Percentiles rank a stretch among this genome's conserved stretches.
phyloP scores from a whole-genome alignment of 202 grass and related monocot genomes.

The Tripidium arundinaceum region DNA sequence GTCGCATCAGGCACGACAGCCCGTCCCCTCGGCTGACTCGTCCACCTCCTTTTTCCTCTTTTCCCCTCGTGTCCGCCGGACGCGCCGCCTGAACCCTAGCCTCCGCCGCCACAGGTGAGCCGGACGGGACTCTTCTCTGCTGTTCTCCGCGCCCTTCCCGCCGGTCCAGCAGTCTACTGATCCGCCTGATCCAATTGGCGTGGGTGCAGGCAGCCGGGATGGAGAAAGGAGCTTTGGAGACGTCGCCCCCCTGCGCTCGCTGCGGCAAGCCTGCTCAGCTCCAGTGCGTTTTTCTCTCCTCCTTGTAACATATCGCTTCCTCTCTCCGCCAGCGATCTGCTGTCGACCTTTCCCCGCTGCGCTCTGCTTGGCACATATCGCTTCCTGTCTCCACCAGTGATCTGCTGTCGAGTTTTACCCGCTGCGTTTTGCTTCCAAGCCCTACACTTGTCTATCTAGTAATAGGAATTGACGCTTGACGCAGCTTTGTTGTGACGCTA shows the following conservation, averaged over 20 bases:
- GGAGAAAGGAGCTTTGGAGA: slow-evolving; percentile 57
- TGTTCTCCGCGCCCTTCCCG: background rate
- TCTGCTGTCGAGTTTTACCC: background rate
- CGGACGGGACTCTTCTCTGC: background rate
- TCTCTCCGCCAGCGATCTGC: background rate
- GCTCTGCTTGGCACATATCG: background rate
- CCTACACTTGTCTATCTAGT: background rate
- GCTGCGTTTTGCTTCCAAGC: background rate
- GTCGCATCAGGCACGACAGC: too few relatives aligned
- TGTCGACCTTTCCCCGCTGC: background rate
- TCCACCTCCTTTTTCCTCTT: background rate
- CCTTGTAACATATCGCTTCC: background rate
- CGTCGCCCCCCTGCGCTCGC: slow-evolving; percentile 56
- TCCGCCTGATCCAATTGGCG: slow-evolving; percentile 15
- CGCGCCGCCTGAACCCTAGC: slow-evolving; percentile 45
- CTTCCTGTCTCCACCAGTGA: background rate
- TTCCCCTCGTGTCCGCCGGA: background rate
- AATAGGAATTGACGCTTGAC: background rate
- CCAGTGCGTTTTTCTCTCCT: slow-evolving; percentile 42
- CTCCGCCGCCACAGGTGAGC: slow-evolving; percentile 22
- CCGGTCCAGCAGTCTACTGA: background rate
- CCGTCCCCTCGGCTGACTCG: background rate
- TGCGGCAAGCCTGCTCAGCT: slow-evolving; percentile 86
- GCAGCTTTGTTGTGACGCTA: background rate
- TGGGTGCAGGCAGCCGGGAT: slow-evolving; percentile 28